Conservation (phyloP, 1,139 yeast genomes). For the Taphrina betulina region DNA sequence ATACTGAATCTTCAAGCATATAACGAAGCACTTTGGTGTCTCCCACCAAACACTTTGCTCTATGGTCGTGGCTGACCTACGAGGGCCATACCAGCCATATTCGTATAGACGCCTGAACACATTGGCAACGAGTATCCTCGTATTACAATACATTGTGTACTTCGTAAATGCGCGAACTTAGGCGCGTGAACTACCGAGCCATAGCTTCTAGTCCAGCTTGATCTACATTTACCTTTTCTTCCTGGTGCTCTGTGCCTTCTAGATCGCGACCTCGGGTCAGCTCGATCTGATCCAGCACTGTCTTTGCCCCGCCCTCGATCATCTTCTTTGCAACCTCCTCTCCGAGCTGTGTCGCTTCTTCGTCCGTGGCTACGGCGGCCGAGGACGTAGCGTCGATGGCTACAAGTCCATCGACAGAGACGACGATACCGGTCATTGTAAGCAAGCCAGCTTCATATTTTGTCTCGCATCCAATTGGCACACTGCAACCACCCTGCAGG, state of each 20-base stretch:
- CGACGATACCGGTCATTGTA: conserved; percentile 64
- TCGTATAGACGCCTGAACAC: no score
- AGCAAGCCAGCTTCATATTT: conserved; percentile 53
- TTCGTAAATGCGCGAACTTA: no score
- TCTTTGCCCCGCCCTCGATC: conserved; percentile 74
- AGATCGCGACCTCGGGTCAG: conserved; percentile 21
- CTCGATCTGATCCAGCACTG: conserved; percentile 75
- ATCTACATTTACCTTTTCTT: conserved; percentile 5
- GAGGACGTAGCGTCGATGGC: conserved; percentile 58
- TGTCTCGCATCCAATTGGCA: conserved; percentile 90
- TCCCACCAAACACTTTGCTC: no score
- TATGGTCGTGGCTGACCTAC: no score
- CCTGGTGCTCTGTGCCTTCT: conserved; percentile 2
- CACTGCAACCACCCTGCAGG: conserved; percentile 96
- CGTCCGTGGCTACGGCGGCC: conserved; percentile 47
- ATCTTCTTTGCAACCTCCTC: conserved; percentile 64
- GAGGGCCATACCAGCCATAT: no score
- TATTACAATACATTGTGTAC: no score
- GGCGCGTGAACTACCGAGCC: no score
- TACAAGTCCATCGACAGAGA: conserved; percentile 76
- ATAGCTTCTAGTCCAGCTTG: conserved; percentile 13
- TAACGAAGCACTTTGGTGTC: neutral
- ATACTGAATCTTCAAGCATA: neutral
- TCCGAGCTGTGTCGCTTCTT: conserved; percentile 74
- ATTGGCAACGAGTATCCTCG: no score